Base-by-base conservation (phyloP, 2,329 filamentous ascomycete genomes). In the Aspergillus sp. region DNA sequence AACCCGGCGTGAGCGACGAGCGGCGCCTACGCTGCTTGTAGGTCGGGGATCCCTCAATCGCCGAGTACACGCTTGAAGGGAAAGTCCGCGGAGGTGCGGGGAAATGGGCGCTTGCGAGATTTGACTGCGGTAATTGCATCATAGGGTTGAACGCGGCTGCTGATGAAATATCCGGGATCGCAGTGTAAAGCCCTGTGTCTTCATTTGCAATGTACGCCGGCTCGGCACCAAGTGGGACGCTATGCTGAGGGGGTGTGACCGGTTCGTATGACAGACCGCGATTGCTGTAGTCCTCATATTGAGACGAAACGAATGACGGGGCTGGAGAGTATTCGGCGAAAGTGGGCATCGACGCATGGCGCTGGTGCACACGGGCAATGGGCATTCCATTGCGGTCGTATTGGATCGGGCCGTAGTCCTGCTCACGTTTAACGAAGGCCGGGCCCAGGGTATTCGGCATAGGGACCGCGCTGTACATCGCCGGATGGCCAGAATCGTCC, bases 281-380 rank as follows among this genome's bases (percentile, higher is more conserved):
- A 57, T 88, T 89, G 74, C 86, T 93, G 70, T 95, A 98, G 59
- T 96, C 89, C 57, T 96, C 91, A 52, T 89, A 94, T 52, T 95
- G 88, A 1, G 91, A 96, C n/a, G 91, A 96, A 32, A 94, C 88
- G 53, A 96, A 96, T 1, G 91, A 96, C 2, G 91, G 91, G 0
- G 91, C 91, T 33, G 91, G 91, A 11, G 91, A 98, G 68, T 96
- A 98, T 63, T 98, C 91, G 60, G 96, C 80, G 58, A 93, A 98
- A 13, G 86, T 83, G 30, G 91, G 91, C 86, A 98, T 95, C n/a
- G 91, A 98, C 40, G 88, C 83, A 64, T 96, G 89, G 36, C 91
- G 82, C 60, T 94, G 85, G 64, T 93, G 86, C 32, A 80, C 71
- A 53, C 88, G 83, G 25, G 77, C 72, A 43, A 95, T 74, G 1